Conservation (phyloP, 805 yeast genomes). For the Lipomyces yamanashiensis region DNA sequence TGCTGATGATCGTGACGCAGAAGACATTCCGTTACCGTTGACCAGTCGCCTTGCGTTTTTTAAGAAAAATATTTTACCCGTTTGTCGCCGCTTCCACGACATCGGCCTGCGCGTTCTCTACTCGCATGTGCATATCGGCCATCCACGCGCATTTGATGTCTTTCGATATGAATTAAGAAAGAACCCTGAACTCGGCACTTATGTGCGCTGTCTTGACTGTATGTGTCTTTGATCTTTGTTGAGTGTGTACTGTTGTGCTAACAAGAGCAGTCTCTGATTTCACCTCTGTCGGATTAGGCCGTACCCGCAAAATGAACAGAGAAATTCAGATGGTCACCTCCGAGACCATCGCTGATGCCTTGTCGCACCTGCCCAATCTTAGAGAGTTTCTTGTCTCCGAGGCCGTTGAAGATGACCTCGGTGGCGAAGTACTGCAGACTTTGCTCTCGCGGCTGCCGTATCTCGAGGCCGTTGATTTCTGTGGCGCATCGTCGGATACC, state of each 20-base stretch:
- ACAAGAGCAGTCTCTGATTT: slow-evolving; percentile 62
- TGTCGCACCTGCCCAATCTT: slow-evolving; percentile 64
- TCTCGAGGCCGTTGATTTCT: slow-evolving; percentile 77
- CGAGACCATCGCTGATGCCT: slow-evolving; percentile 66
- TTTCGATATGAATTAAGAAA: slow-evolving; percentile 52
- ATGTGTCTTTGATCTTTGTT: background rate
- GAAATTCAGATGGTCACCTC: slow-evolving; percentile 90
- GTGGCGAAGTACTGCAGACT: slow-evolving; percentile 57
- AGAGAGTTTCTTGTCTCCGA: slow-evolving; percentile 83
- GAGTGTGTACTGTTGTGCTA: background rate
- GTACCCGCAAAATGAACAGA: slow-evolving; percentile 86
- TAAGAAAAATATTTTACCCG: slow-evolving; percentile 36
- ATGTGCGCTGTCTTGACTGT: slow-evolving; percentile 75
- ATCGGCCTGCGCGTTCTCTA: slow-evolving; percentile 46
- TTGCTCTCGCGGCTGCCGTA: slow-evolving; percentile 59
- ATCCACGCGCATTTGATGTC: slow-evolving; percentile 78
- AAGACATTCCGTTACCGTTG: slow-evolving; percentile 15
- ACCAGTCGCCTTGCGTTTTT: slow-evolving; percentile 31
- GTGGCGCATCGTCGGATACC: slow-evolving; percentile 76
- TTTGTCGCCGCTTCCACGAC: slow-evolving; percentile 42
- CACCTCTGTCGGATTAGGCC: slow-evolving; percentile 86
- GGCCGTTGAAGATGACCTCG: slow-evolving; percentile 81
- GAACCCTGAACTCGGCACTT: slow-evolving; percentile 58
- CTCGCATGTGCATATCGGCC: slow-evolving; percentile 58
- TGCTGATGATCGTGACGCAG: slow-evolving; percentile 19